These are phyloP conservation scores for Thymus mandschuricus DNA, from an alignment of 257 asterid species.

Conservation along the genomic window DNA sequence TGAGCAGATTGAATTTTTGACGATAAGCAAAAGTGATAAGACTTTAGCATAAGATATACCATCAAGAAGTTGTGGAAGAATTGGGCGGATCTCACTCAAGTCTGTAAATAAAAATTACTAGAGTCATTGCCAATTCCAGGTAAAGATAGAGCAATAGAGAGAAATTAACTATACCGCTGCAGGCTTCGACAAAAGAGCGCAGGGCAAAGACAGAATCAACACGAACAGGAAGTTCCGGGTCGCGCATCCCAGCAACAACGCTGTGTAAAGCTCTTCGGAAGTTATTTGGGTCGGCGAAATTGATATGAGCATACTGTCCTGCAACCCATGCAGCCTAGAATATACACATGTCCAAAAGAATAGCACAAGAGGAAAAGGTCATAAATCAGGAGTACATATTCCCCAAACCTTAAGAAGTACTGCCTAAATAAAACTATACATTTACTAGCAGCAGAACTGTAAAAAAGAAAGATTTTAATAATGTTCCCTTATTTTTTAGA, in stretches of 20 bases:
- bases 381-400: slow-evolving; percentile 7
- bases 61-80: slow-evolving; percentile 92
- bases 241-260: slow-evolving; percentile 98
- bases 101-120: slow-evolving; percentile 45
- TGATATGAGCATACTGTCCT: slow-evolving; percentile 94
- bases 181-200: slow-evolving; percentile 95
- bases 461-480: background rate
- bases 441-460: background rate
- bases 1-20: slow-evolving; percentile 13
- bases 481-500: background rate
- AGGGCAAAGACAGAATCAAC: slow-evolving; percentile 96
- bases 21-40: slow-evolving; percentile 2
- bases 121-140: slow-evolving; percentile 24
- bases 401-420: slow-evolving; percentile 16
- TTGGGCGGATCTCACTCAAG: slow-evolving; percentile 86
- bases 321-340: slow-evolving; percentile 99
- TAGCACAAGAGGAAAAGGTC: slow-evolving; percentile 19
- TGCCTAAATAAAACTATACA: background rate
- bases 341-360: slow-evolving; percentile 28
- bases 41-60: slow-evolving; percentile 51
- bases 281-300: slow-evolving; percentile 79
- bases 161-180: slow-evolving; percentile 62
- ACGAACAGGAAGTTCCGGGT: slow-evolving; percentile 97
- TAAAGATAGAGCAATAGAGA: slow-evolving; percentile 3
- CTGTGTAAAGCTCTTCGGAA: slow-evolving; percentile 85